phyloP scores from a whole-genome alignment of 2,329 filamentous ascomycete species.

The Paraconiothyrium sp. region DNA sequence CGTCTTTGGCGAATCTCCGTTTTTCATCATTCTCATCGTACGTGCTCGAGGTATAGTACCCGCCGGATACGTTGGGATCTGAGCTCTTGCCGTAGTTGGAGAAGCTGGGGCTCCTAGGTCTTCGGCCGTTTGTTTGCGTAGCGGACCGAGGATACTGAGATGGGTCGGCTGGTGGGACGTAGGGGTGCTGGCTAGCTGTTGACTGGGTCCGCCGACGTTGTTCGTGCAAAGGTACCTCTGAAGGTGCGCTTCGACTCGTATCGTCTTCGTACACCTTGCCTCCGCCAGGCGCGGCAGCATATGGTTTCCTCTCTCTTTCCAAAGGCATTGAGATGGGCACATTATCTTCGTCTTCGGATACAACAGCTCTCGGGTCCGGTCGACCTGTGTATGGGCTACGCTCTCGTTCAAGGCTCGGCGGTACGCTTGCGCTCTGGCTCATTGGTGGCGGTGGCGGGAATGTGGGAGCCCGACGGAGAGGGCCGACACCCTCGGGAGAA shows the following conservation, averaged over 20 bases:
- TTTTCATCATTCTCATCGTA: constrained; percentile 45
- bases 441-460: constrained; percentile 49
- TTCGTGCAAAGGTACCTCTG: constrained; percentile 34
- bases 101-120: constrained; percentile 47
- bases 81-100: constrained; percentile 46
- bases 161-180: constrained; percentile 31
- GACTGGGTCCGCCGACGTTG: constrained; percentile 45
- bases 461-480: constrained; percentile 45
- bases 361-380: constrained; percentile 41
- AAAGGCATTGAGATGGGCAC: constrained; percentile 60
- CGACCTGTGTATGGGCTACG: constrained; percentile 45
- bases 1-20: constrained; percentile 41
- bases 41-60: constrained; percentile 44
- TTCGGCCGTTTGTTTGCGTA: constrained; percentile 31
- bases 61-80: constrained; percentile 42
- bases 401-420: constrained; percentile 45
- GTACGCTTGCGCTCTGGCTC: constrained; percentile 26
- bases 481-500: constrained; percentile 56
- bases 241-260: constrained; percentile 33
- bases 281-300: constrained; percentile 66
- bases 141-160: constrained; percentile 35
- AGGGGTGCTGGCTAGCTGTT: constrained; percentile 42
- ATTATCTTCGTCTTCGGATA: constrained; percentile 49
- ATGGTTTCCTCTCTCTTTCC: constrained; percentile 73
- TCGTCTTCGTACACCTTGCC: constrained; percentile 64